Percentiles rank a stretch among this genome's conserved stretches.
Evolutionary conservation across 495 filamentous ascomycete genomes (phyloP).

Genomic region (Hyphodiscus hymeniophilus): DNA sequence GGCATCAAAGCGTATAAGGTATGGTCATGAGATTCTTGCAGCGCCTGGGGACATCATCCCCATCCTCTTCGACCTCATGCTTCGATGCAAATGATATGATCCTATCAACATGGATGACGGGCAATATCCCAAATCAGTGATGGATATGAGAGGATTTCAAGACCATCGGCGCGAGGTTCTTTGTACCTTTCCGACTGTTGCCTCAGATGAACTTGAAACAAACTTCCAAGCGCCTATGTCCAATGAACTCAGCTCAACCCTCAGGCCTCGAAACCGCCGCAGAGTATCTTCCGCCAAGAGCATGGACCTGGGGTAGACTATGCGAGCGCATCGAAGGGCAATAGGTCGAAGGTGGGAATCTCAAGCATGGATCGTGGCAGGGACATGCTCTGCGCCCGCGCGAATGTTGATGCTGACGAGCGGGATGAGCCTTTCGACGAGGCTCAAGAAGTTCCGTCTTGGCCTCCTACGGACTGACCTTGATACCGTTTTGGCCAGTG

Average conservation of each 20-base stretch:
- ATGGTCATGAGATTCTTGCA: too few species aligned
- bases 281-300: constrained; percentile 4
- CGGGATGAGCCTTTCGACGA: constrained; percentile 6
- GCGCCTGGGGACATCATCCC: too few species aligned
- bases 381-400: background rate
- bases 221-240: constrained; percentile 11
- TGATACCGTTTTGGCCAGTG: constrained; percentile 4
- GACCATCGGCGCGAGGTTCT: too few species aligned
- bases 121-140: too few species aligned
- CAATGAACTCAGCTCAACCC: constrained; percentile 10
- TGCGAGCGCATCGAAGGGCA: constrained; percentile 15
- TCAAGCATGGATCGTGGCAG: constrained; percentile 10
- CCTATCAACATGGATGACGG: too few species aligned
- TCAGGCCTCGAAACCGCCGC: constrained; percentile 5
- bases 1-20: too few species aligned
- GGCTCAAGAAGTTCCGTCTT: constrained; percentile 11
- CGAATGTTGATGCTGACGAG: background rate
- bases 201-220: constrained; percentile 17
- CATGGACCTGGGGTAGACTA: constrained; percentile 6
- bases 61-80: too few species aligned
- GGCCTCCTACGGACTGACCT: background rate
- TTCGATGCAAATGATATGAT: background rate
- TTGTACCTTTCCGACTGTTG: background rate
- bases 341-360: constrained; percentile 9
- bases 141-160: too few species aligned